Evolutionary conservation across 2,329 filamentous ascomycete species (phyloP), one percentile per base, ranked within the genome.

Genomic region (Parastagonospora avenae): DNA sequence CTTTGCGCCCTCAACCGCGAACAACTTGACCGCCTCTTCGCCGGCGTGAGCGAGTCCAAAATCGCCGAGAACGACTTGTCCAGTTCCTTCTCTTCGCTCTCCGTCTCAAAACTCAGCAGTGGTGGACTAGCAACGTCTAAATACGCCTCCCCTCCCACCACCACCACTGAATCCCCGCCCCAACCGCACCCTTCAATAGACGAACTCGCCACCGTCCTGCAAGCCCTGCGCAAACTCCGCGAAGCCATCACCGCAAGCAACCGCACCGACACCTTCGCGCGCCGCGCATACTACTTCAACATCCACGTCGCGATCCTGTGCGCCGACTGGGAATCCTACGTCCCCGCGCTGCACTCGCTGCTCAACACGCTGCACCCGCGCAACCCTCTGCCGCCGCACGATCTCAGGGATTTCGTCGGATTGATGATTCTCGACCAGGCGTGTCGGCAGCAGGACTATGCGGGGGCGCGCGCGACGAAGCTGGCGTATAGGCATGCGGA

Each of bases 201-300:
- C 59, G 86, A 89, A 58, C 82, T 97, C 28, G 83, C 87, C 2
- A 85, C 84, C 15, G 85, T 97, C 45, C 81, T 97, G 46, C 84
- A 90, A 64, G 90, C 93, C 2, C 87, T 97, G 69, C 87, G 94
- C 55, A 97, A 97, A 73, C 84, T 99, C 29, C 86, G 94, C 49
- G 94, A 99, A 77, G 92, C 88, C 19, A 87, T 97, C 41, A 85
- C 96, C 2, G 90, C 90, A 10, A 87, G 89, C 8, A 85, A 86
- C 46, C 85, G 92, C 15, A 79, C 81, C 31, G 90, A 96, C 68
- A 80, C 84, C 45, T 99, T 99, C 74, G 87, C 93, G 1, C 85
- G 89, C n/a, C 87, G 92, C 62, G 90, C 87, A 12, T 96, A 97
- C 75, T 85, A 96, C 55, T 97, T 97, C 79, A 91, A 90, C 64